These are phyloP conservation scores for Cladosporium sp. DNA, from an alignment of 2,329 filamentous ascomycete species.

Conservation along the genomic window DNA sequence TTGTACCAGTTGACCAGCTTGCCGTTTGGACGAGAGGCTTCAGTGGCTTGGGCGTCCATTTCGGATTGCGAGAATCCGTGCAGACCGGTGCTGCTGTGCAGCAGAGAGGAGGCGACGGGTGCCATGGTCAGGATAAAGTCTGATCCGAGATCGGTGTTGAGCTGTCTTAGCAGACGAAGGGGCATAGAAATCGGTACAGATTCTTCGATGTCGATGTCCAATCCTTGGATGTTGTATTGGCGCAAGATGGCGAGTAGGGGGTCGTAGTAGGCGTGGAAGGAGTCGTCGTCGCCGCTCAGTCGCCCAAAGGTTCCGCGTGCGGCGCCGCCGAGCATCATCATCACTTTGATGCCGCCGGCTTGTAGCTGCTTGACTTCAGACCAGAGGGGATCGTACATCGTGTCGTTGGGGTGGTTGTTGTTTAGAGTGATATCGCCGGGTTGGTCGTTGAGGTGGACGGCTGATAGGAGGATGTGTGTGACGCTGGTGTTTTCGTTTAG, in stretches of 20 bases:
- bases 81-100: slow-evolving; percentile 16
- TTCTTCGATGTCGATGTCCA: slow-evolving; percentile 32
- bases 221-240: slow-evolving; percentile 24
- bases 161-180: slow-evolving; percentile 22
- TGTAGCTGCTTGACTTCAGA: slow-evolving; percentile 25
- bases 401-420: slow-evolving; percentile 23
- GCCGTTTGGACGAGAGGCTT: slow-evolving; percentile 21
- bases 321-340: slow-evolving; percentile 32
- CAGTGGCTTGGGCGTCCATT: slow-evolving; percentile 21
- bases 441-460: slow-evolving; percentile 26
- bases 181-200: slow-evolving; percentile 22
- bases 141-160: slow-evolving; percentile 25
- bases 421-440: slow-evolving; percentile 26
- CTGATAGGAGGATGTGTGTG: slow-evolving; percentile 27
- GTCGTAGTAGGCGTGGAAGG: slow-evolving; percentile 23
- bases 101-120: slow-evolving; percentile 26
- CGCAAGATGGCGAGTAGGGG: slow-evolving; percentile 25
- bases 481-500: slow-evolving; percentile 23
- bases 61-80: slow-evolving; percentile 23
- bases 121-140: slow-evolving; percentile 32
- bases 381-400: slow-evolving; percentile 23
- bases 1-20: slow-evolving; percentile 29
- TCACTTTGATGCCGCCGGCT: slow-evolving; percentile 25
- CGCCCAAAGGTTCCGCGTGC: slow-evolving; percentile 24
- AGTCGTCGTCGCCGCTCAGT: slow-evolving; percentile 22